A percentile compares a stretch with the other conserved stretches of the same genome.
Evolutionary conservation across 305 asterid species (phyloP).

Genomic region (Solanum aculeatissimum): DNA sequence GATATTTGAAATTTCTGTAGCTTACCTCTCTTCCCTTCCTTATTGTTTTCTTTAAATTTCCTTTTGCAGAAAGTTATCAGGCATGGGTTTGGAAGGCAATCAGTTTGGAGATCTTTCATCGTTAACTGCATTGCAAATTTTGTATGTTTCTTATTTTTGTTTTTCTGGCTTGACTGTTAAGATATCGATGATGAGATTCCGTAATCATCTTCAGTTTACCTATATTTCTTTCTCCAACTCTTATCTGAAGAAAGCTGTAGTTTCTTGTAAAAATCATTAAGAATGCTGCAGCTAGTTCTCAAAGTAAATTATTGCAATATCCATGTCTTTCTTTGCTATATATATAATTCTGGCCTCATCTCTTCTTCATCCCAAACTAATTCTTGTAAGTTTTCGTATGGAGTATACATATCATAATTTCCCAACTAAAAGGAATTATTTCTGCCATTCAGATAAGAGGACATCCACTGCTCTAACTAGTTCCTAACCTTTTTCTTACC

Average conservation of each 20-base stretch:
- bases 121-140: conserved; percentile 31
- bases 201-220: background rate
- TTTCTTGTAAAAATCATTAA: background rate
- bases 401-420: background rate
- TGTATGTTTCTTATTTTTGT: conserved; percentile 33
- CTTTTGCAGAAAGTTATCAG: conserved; percentile 48
- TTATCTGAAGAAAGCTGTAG: background rate
- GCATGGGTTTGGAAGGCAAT: conserved; percentile 45
- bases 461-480: background rate
- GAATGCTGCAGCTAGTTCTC: background rate
- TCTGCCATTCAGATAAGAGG: background rate
- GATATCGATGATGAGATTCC: background rate
- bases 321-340: background rate
- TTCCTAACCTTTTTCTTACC: background rate
- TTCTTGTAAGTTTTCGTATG: background rate
- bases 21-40: background rate
- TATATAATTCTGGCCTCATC: background rate
- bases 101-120: conserved; percentile 51
- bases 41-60: background rate
- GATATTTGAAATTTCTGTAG: background rate
- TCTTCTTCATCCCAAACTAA: background rate
- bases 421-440: background rate
- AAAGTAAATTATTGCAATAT: background rate
- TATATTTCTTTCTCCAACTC: background rate
- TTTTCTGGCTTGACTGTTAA: background rate